Evolutionary conservation across 2,329 filamentous ascomycete species (phyloP).

Genomic region (Fusarium illudens): DNA sequence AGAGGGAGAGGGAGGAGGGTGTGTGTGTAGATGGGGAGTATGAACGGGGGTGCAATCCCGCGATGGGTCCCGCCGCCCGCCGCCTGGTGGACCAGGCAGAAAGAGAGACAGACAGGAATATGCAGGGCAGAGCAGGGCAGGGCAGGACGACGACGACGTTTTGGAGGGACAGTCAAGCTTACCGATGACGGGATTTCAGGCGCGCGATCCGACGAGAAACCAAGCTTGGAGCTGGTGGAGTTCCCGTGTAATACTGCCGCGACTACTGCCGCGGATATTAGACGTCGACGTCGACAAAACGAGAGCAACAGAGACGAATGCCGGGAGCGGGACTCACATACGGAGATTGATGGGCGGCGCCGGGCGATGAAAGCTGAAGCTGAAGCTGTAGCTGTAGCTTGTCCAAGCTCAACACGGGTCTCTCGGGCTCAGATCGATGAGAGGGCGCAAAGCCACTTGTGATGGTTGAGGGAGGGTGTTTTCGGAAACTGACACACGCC

Average conservation of each 20-base stretch:
- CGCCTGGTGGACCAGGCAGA: constrained; percentile 32
- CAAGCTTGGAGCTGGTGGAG: constrained; percentile 24
- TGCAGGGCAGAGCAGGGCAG: constrained; percentile 16
- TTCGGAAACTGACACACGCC: constrained; percentile 15
- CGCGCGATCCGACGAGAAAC: constrained; percentile 27
- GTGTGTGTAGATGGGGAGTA: constrained; percentile 23
- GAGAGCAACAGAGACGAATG: not conserved
- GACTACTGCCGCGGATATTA: constrained; percentile 25
- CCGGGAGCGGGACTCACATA: constrained; percentile 7
- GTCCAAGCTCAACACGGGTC: not conserved
- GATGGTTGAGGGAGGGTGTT: constrained; percentile 23
- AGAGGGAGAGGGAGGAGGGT: not conserved
- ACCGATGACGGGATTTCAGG: constrained; percentile 26
- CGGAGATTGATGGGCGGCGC: constrained; percentile 28
- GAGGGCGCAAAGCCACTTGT: constrained; percentile 25
- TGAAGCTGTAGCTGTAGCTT: constrained; percentile 1
- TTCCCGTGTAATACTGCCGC: constrained; percentile 11
- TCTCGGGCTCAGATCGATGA: not conserved
- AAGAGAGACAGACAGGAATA: not conserved
- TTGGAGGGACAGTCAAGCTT: constrained; percentile 17
- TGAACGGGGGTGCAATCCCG: constrained; percentile 36
- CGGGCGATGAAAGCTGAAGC: not conserved
- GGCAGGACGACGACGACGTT: not conserved
- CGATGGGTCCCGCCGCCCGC: constrained; percentile 31
- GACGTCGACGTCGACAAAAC: not conserved